Evolutionary conservation across 2,329 filamentous ascomycete genomes (phyloP).

Genomic region (Ambrosiella beaveri): DNA sequence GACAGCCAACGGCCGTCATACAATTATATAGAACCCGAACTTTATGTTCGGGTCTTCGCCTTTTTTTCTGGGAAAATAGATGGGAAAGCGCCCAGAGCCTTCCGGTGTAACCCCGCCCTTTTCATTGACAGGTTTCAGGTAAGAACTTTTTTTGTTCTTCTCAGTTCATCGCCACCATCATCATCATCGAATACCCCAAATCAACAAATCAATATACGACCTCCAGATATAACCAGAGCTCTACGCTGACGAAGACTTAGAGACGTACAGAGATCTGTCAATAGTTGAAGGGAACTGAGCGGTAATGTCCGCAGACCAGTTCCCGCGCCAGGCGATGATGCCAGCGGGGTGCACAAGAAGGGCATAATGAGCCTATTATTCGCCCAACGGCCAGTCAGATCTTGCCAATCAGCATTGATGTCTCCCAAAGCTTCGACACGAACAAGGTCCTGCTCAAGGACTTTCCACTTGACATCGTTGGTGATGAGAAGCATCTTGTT

Average conservation of each 20-base stretch:
- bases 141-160: no score
- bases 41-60: no score
- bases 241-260: not conserved
- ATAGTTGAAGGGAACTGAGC: not conserved
- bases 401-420: not conserved
- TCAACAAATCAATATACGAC: not conserved
- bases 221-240: no score
- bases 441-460: not conserved
- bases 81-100: no score
- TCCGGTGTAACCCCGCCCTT: no score
- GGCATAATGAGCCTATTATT: not conserved
- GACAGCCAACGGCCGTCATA: no score
- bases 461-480: conserved; percentile 1
- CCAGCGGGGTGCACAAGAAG: conserved; percentile 3
- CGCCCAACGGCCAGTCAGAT: not conserved
- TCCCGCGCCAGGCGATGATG: conserved; percentile 9
- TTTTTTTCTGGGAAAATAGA: no score
- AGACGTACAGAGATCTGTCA: not conserved
- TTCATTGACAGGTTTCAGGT: no score
- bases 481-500: conserved; percentile 2
- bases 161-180: no score
- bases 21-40: no score
- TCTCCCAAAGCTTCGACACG: conserved; percentile 3
- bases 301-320: not conserved
- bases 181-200: no score